phyloP scores from a whole-genome alignment of 768 basidiomycete species.

The Boletus eberwhitei region DNA sequence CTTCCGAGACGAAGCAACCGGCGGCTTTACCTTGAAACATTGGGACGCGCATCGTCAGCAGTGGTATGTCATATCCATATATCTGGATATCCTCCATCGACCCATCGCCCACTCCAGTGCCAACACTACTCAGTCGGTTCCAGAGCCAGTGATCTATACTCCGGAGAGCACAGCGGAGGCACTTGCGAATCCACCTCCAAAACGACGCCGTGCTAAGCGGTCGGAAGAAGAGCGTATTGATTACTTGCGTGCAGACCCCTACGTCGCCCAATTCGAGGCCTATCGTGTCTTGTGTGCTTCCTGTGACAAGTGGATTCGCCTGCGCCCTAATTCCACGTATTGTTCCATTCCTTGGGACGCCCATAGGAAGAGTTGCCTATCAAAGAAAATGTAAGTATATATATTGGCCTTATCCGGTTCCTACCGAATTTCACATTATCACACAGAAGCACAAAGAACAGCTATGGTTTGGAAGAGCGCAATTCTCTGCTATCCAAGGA shows the following conservation, averaged over 20 bases:
- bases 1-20: constrained; percentile 61
- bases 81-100: constrained; percentile 4
- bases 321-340: constrained; percentile 83
- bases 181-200: constrained; percentile 48
- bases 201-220: constrained; percentile 70
- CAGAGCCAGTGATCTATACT: constrained; percentile 40
- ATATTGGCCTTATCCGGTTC: neutral
- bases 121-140: constrained; percentile 31
- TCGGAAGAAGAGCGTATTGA: constrained; percentile 76
- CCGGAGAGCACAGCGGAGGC: constrained; percentile 41
- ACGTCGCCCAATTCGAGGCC: constrained; percentile 77
- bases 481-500: constrained; percentile 59
- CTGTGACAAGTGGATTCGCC: constrained; percentile 83
- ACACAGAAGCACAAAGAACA: constrained; percentile 43
- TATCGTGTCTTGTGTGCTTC: constrained; percentile 76
- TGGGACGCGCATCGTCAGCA: constrained; percentile 65
- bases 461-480: constrained; percentile 58
- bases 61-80: constrained; percentile 44
- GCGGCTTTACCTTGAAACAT: constrained; percentile 61
- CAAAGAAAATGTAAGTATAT: constrained; percentile 64
- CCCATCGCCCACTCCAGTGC: constrained; percentile 19
- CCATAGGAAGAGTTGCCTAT: constrained; percentile 76
- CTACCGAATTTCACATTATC: constrained; percentile 6
- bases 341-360: constrained; percentile 90
- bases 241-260: constrained; percentile 65